Evolutionary conservation across 805 yeast species (phyloP), one percentile per base, ranked within the genome.

Genomic region (Yamadazyma phyllophila): DNA sequence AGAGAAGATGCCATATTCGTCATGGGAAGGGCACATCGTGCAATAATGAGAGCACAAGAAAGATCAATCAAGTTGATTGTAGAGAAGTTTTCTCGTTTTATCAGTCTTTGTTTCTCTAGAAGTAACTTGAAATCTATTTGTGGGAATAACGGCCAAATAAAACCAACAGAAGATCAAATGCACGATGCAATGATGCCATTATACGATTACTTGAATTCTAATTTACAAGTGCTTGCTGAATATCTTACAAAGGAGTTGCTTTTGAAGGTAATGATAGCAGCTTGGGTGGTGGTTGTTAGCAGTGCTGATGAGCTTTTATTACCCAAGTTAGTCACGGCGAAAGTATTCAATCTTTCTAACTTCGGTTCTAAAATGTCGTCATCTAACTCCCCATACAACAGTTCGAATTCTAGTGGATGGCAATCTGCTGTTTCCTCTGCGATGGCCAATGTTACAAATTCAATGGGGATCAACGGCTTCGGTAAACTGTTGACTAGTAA

Each of bases 1-100:
- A 76, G 82, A 39, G 79, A 78, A 33, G 96, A 91, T 63, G 89
- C 96, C 1, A 65, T 88, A 7, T 92, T 86, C 57, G 85, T 83
- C 38, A 75, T 92, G 63, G 95, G 96, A 1, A 77, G 84, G 51
- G 83, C 92, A 0, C 79, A 83, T 54, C 69, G 92, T 51, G 75
- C 82, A 1, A 67, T 92, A 26, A 66, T 73, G 27, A 74, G 90
- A 48, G 73, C 83, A 1, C 80, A 82, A 59, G 85, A 85, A 44
- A 77, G 87, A 45, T 78, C 85, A 47, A 75, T 86, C 41, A 79
- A 82, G 45, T 60, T 81, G 46, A 78, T 92, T 51, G 94, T 88
- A 7, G 85, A 80, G 42, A 85, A 86, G 52, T 87, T 90, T 53
- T 71, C 88, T 0, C 67, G 79, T 2, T 82, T 79, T 50, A 81